These are phyloP conservation scores for Escovopsis sp. DNA, from an alignment of 2,329 filamentous ascomycete species.

Conservation along the genomic window DNA sequence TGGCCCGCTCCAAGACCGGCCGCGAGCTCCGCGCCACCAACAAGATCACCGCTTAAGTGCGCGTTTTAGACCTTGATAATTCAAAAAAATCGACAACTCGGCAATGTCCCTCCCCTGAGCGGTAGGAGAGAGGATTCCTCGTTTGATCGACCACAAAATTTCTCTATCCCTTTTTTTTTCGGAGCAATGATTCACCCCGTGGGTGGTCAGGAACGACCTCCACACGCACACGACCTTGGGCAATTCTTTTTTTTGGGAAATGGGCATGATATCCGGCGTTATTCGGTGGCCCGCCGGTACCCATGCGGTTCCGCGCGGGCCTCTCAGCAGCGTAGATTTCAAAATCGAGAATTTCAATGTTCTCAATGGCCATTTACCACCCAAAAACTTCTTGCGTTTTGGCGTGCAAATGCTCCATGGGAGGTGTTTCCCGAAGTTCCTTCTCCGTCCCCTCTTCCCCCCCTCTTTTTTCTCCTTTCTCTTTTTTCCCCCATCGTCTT, in stretches of 20 bases:
- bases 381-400: constrained; percentile 30
- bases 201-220: constrained; percentile 9
- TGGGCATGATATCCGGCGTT: constrained; percentile 26
- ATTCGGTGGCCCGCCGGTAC: constrained; percentile 16
- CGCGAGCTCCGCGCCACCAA: constrained; percentile 61
- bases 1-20: constrained; percentile 70
- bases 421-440: constrained; percentile 58
- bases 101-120: not conserved
- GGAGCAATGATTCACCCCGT: constrained; percentile 2
- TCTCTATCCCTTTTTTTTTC: too few relatives aligned
- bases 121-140: constrained; percentile 6
- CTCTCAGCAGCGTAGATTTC: constrained; percentile 24
- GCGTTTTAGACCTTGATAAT: constrained; percentile 2
- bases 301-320: constrained; percentile 14
- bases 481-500: not conserved
- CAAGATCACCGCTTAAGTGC: constrained; percentile 44
- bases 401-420: constrained; percentile 57
- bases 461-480: too few relatives aligned
- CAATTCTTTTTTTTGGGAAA: too few relatives aligned
- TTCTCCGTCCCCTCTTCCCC: constrained; percentile 6
- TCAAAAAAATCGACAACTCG: constrained; percentile 6
- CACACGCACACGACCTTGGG: too few relatives aligned
- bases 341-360: constrained; percentile 28
- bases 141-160: not conserved
- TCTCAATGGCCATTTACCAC: constrained; percentile 67